Conservation (phyloP, 441 rosid genomes). For the Populus hybrid region DNA sequence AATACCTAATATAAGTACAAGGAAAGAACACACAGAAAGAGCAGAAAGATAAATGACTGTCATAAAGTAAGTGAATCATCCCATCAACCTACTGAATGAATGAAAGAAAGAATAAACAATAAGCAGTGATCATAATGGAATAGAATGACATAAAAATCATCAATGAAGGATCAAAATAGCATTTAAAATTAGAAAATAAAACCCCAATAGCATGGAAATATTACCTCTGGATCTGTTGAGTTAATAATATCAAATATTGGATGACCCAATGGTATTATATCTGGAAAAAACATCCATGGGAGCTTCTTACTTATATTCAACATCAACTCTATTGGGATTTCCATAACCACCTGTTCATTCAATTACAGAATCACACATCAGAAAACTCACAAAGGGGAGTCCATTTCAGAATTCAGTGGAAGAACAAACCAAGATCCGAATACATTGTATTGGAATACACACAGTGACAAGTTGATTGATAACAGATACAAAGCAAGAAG, state of each 20-base stretch:
- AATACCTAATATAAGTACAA: constrained; percentile 6
- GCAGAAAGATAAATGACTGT: background rate
- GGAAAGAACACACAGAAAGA: background rate
- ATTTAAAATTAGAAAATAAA: background rate
- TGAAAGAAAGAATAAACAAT: background rate
- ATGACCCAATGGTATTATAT: constrained; percentile 81
- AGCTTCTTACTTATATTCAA: constrained; percentile 74
- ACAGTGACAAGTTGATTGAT: background rate
- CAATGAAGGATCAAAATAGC: background rate
- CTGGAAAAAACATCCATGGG: constrained; percentile 99
- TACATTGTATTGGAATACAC: background rate
- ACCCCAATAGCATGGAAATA: constrained; percentile 1
- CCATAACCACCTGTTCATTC: constrained; percentile 72
- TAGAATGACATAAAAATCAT: background rate
- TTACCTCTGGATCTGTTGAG: constrained; percentile 87
- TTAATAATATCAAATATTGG: constrained; percentile 90
- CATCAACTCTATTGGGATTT: constrained; percentile 90
- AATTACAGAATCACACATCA: constrained; percentile 11
- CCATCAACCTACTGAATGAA: background rate
- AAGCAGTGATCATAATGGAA: background rate
- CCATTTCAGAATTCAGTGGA: background rate
- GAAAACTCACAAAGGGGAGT: background rate
- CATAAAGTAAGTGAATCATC: background rate
- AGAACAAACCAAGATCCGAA: background rate
- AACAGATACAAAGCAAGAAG: background rate